Evolutionary conservation across 805 yeast genomes (phyloP).

Genomic region (Hanseniaspora hatyaiensis): DNA sequence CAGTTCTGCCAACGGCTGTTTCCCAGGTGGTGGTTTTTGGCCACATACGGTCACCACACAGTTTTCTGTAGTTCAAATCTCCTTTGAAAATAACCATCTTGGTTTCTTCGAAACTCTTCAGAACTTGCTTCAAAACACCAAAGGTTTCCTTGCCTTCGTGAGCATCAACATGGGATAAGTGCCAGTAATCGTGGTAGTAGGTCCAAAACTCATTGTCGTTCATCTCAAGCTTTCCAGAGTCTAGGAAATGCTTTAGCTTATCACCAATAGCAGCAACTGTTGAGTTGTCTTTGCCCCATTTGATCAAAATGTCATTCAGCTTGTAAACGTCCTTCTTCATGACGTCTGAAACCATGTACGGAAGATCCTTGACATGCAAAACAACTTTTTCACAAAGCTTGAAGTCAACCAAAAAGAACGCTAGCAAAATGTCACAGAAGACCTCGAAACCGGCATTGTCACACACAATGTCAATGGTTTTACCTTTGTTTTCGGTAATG

Average conservation of each 20-base stretch:
- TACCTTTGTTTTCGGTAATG: conserved; percentile 25
- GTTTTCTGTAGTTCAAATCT: conserved; percentile 87
- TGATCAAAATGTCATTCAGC: background rate
- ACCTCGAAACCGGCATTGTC: conserved; percentile 95
- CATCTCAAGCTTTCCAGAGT: conserved; percentile 39
- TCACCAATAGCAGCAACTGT: conserved; percentile 41
- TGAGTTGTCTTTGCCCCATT: conserved; percentile 17
- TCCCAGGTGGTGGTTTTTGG: conserved; percentile 63
- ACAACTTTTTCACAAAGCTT: conserved; percentile 52
- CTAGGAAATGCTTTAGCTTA: conserved; percentile 35
- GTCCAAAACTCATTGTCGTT: conserved; percentile 80
- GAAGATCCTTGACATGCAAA: conserved; percentile 79
- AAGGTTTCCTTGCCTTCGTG: conserved; percentile 52
- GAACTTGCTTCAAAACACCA: conserved; percentile 37
- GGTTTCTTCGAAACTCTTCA: conserved; percentile 20
- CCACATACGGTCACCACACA: conserved; percentile 89
- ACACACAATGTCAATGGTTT: conserved; percentile 62
- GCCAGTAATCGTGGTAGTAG: conserved; percentile 61
- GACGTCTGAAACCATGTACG: conserved; percentile 97
- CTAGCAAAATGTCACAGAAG: conserved; percentile 65
- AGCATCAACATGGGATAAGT: conserved; percentile 39
- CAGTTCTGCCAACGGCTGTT: conserved; percentile 44
- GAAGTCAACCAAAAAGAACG: conserved; percentile 58
- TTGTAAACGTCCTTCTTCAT: conserved; percentile 63
- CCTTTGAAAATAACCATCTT: conserved; percentile 80